These are phyloP conservation scores for Sporobolomyces phaffii DNA, from an alignment of 768 basidiomycete species.

Conservation along the genomic window DNA sequence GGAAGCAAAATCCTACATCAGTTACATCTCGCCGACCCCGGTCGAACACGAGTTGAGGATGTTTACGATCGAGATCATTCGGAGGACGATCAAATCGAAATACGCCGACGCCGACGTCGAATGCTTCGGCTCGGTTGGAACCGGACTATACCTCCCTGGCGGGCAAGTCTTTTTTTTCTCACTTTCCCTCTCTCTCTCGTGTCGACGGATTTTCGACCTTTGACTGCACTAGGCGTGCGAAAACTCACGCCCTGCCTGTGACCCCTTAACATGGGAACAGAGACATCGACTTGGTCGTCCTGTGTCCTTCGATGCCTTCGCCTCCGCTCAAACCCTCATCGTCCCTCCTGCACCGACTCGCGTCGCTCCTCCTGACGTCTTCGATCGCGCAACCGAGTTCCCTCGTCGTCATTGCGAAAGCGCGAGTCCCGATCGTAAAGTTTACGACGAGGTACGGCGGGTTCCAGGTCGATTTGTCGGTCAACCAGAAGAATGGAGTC, in stretches of 20 bases:
- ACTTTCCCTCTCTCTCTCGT: conserved; percentile 1
- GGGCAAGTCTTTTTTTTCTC: conserved; percentile 58
- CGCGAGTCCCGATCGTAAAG: conserved; percentile 95
- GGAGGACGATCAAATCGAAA: conserved; percentile 56
- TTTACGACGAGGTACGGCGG: conserved; percentile 69
- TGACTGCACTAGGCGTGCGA: too few relatives aligned
- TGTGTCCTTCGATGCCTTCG: conserved; percentile 68
- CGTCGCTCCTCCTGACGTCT: conserved; percentile 66
- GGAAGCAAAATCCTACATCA: conserved; percentile 77
- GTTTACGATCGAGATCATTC: conserved; percentile 64
- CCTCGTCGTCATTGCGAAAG: conserved; percentile 83
- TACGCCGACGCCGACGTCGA: conserved; percentile 75
- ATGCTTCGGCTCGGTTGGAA: conserved; percentile 89
- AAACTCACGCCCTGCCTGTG: too few relatives aligned
- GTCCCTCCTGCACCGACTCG: conserved; percentile 60
- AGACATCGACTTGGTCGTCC: conserved; percentile 88
- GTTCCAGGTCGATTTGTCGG: conserved; percentile 85
- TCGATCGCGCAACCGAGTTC: conserved; percentile 60
- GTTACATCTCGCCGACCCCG: conserved; percentile 79
- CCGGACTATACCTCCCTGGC: conserved; percentile 82
- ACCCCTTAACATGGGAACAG: too few relatives aligned
- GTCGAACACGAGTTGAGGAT: conserved; percentile 79
- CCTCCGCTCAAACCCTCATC: conserved; percentile 60
- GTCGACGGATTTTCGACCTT: too few relatives aligned
- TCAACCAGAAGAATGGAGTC: conserved; percentile 84